Conservation (phyloP, 352 stramenopile species). For the Globisporangium spinosum region DNA sequence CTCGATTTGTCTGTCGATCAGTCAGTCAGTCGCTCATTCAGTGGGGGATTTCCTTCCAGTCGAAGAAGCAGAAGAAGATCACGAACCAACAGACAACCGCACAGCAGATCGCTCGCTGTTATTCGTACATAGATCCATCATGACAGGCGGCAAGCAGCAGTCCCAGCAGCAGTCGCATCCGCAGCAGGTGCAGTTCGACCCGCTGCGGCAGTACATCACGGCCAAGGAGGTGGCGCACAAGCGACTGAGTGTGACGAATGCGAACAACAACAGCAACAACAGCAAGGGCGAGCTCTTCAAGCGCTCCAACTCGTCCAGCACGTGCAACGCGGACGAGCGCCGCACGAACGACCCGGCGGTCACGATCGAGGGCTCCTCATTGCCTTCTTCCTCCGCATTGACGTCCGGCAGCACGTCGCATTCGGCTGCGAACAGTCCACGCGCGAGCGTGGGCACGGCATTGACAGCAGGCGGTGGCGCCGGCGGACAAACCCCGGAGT, state of each 20-base stretch:
- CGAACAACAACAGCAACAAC: not conserved
- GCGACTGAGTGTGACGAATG: conserved; percentile 17
- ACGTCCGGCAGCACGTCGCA: conserved; percentile 21
- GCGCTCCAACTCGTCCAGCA: conserved; percentile 16
- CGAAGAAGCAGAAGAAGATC: not conserved
- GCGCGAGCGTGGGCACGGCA: not conserved
- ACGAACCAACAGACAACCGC: not conserved
- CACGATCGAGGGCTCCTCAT: conserved; percentile 12
- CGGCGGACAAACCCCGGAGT: conserved; percentile 29
- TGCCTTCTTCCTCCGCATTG: not conserved
- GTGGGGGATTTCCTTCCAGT: not conserved
- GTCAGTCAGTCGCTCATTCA: not conserved
- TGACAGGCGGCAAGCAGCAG: conserved; percentile 1
- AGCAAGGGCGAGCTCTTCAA: conserved; percentile 10
- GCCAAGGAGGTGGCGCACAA: conserved; percentile 69
- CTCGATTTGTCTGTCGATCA: not conserved
- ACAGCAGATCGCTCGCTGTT: not conserved
- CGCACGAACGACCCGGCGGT: conserved; percentile 41
- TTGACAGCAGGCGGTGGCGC: conserved; percentile 11
- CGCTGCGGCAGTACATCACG: conserved; percentile 55
- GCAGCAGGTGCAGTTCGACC: conserved; percentile 21
- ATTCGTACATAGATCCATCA: not conserved
- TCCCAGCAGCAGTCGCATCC: not conserved
- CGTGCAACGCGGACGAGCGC: conserved; percentile 24
- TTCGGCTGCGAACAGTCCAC: conserved; percentile 47